Evolutionary conservation across 2,329 filamentous ascomycete species (phyloP).

Genomic region (Cercospora zeina): DNA sequence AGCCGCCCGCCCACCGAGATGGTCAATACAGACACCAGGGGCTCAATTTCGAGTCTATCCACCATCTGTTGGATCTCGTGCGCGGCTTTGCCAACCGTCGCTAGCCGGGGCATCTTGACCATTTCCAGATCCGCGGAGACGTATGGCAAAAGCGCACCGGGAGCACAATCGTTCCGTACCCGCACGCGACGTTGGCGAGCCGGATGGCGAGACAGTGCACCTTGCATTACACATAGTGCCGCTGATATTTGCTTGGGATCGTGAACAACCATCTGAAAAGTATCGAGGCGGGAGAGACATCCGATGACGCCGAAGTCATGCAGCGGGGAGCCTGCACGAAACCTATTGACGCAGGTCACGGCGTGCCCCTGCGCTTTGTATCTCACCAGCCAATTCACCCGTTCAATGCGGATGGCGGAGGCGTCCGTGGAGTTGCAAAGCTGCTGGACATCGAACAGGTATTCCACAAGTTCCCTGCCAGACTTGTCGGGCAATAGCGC

Average conservation of each 20-base stretch:
- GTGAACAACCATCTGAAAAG: not conserved
- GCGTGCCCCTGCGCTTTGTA: not conserved
- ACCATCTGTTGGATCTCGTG: not conserved
- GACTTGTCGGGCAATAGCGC: not conserved
- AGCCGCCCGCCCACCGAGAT: constrained; percentile 2
- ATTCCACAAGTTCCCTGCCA: not conserved
- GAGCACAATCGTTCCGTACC: not conserved
- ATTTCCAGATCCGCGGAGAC: not conserved
- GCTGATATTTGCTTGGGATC: not conserved
- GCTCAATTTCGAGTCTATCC: not conserved
- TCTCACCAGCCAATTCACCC: not conserved
- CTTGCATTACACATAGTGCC: not conserved
- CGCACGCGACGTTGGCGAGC: not conserved
- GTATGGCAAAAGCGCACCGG: not conserved
- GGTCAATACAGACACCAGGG: constrained; percentile 3
- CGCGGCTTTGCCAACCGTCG: not conserved
- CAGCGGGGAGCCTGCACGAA: not conserved
- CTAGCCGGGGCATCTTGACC: not conserved
- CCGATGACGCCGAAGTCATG: not conserved
- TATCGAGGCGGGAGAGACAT: not conserved
- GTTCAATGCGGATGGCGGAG: not conserved
- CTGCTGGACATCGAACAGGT: not conserved
- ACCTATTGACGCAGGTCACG: not conserved
- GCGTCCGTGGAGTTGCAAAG: not conserved
- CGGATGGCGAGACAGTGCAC: not conserved